These are phyloP conservation scores for Agaricus subrufescens DNA, from an alignment of 768 basidiomycete species.

Conservation along the genomic window DNA sequence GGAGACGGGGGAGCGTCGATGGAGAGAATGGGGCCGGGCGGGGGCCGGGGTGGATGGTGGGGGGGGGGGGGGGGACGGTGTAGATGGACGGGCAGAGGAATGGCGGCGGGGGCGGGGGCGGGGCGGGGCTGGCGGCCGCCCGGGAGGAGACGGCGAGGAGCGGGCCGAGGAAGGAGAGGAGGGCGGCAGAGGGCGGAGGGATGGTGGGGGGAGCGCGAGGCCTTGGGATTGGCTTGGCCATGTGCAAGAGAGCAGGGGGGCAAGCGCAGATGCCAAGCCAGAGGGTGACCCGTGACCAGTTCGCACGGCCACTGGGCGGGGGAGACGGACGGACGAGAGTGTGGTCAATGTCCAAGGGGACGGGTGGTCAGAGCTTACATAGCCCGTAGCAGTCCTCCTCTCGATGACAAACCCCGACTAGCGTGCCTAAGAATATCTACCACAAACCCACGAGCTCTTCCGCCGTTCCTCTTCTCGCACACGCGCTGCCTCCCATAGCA, in stretches of 20 bases:
- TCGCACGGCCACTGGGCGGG: not conserved
- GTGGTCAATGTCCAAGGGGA: not conserved
- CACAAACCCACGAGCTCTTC: conserved; percentile 30
- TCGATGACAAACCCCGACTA: conserved; percentile 11
- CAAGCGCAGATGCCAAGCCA: conserved; percentile 30
- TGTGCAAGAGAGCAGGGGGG: too few relatives aligned
- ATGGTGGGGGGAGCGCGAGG: conserved; percentile 22
- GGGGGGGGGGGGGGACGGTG: not conserved
- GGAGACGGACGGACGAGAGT: too few relatives aligned
- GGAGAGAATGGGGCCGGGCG: conserved; percentile 9
- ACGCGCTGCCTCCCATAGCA: conserved; percentile 31
- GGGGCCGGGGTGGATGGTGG: conserved; percentile 11
- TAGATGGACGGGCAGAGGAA: conserved; percentile 57
- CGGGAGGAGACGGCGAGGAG: conserved; percentile 45
- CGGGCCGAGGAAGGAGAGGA: conserved; percentile 51
- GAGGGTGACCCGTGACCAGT: conserved; percentile 7
- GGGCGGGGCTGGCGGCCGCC: conserved; percentile 45
- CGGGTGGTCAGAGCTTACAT: too few relatives aligned
- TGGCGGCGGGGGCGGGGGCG: conserved; percentile 51
- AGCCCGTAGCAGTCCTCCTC: too few relatives aligned
- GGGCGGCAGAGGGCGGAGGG: conserved; percentile 39
- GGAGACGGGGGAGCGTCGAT: conserved; percentile 1
- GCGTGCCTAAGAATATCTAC: conserved; percentile 10
- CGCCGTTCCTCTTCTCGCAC: conserved; percentile 54
- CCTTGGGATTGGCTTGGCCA: conserved; percentile 41